These are phyloP conservation scores for Termitomyces sp. DNA, from an alignment of 768 basidiomycete genomes.

Conservation along the genomic window DNA sequence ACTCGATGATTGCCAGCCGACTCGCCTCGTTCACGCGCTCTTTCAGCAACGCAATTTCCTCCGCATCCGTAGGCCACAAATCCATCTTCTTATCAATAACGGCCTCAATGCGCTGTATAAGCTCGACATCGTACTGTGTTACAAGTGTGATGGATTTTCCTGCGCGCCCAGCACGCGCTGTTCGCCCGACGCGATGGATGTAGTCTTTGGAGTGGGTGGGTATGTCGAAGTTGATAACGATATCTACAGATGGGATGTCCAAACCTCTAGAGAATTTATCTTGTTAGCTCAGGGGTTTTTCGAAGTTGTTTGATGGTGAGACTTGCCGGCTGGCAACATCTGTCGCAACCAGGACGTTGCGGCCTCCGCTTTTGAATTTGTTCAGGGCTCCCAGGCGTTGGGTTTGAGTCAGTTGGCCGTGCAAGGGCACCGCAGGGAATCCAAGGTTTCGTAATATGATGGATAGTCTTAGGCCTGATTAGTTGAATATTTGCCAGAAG, in stretches of 20 bases:
- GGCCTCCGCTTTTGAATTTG: slow-evolving; percentile 94
- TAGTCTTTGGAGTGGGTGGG: slow-evolving; percentile 99
- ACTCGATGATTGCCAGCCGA: slow-evolving; percentile 68
- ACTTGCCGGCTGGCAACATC: slow-evolving; percentile 89
- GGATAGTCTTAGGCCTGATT: slow-evolving; percentile 49
- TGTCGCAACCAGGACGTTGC: slow-evolving; percentile 89
- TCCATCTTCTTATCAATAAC: slow-evolving; percentile 93
- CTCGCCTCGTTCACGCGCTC: slow-evolving; percentile 89
- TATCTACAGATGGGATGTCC: slow-evolving; percentile 92
- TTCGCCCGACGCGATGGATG: slow-evolving; percentile 96
- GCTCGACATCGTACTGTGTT: slow-evolving; percentile 97
- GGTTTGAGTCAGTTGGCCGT: slow-evolving; percentile 93
- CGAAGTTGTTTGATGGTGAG: not conserved
- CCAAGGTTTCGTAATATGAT: slow-evolving; percentile 88
- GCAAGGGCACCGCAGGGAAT: slow-evolving; percentile 92
- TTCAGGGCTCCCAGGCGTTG: slow-evolving; percentile 87
- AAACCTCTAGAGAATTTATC: slow-evolving; percentile 55
- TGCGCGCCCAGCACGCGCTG: slow-evolving; percentile 94
- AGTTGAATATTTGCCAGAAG: not conserved
- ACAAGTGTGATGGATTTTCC: slow-evolving; percentile 98
- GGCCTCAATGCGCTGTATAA: slow-evolving; percentile 89
- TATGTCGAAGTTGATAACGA: slow-evolving; percentile 97
- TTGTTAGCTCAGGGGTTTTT: not conserved
- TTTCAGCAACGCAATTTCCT: slow-evolving; percentile 80
- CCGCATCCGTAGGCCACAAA: slow-evolving; percentile 78